Evolutionary conservation across 768 basidiomycete genomes (phyloP).

Genomic region (Sutorius australiensis): DNA sequence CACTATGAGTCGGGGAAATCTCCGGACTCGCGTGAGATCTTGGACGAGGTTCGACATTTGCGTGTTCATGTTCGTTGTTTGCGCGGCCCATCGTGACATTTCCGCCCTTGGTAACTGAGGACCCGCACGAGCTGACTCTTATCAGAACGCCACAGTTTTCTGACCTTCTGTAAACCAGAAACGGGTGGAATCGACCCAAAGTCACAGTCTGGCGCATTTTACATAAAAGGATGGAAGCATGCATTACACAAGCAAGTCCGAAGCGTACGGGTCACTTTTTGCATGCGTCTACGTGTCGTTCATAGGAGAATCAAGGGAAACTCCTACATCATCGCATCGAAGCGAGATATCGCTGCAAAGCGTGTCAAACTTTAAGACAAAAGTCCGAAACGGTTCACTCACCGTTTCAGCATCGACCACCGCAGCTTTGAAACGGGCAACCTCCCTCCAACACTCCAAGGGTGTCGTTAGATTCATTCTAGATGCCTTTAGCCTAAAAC

Average conservation of each 20-base stretch:
- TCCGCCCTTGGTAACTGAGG: not conserved
- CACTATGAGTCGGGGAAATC: not conserved
- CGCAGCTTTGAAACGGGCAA: conserved; percentile 62
- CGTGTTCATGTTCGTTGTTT: not conserved
- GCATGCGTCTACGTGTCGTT: not conserved
- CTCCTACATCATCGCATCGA: conserved; percentile 42
- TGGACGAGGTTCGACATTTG: not conserved
- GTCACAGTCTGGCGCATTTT: not conserved
- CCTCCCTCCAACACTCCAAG: conserved; percentile 74
- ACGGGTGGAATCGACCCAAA: too few species aligned
- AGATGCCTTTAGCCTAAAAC: not conserved
- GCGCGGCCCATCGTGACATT: not conserved
- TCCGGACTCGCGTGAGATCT: not conserved
- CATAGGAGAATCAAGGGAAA: not conserved
- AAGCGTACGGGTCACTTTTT: not conserved
- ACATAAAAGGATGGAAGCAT: not conserved
- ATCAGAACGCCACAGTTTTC: not conserved
- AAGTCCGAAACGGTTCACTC: conserved; percentile 12
- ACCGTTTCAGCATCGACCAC: conserved; percentile 71
- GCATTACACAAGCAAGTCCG: not conserved
- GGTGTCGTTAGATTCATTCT: conserved; percentile 47
- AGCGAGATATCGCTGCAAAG: conserved; percentile 56
- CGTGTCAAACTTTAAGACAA: conserved; percentile 10
- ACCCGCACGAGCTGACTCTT: not conserved
- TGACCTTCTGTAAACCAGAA: not conserved